phyloP scores from a whole-genome alignment of 208 protist genomes.

The Trypanosoma vivax region DNA sequence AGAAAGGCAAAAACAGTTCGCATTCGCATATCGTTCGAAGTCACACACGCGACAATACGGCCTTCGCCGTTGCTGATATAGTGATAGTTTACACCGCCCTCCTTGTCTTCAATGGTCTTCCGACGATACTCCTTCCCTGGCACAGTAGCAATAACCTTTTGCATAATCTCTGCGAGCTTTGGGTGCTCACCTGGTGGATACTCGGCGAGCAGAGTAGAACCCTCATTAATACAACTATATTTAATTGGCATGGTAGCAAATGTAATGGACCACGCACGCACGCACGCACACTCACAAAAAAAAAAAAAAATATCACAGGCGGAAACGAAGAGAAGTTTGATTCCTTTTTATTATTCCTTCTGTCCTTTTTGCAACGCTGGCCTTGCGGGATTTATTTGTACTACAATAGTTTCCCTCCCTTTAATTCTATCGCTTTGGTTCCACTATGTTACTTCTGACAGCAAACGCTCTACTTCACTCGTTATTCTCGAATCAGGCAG shows the following conservation, averaged over 20 bases:
- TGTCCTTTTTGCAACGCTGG: too few species aligned
- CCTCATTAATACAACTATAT: conserved; percentile 89
- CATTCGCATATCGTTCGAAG: conserved; percentile 85
- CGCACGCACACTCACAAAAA: too few species aligned
- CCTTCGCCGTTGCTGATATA: conserved; percentile 90
- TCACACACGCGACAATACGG: conserved; percentile 81
- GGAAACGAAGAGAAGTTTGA: too few species aligned
- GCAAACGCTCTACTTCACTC: too few species aligned
- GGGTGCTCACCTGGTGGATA: conserved; percentile 69
- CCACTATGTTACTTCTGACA: too few species aligned
- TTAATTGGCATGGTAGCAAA: conserved; percentile 67
- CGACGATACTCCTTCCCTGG: conserved; percentile 79
- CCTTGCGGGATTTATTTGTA: too few species aligned
- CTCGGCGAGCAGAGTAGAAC: conserved; percentile 68
- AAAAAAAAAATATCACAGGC: too few species aligned
- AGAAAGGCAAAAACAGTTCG: conserved; percentile 88
- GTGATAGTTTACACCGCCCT: conserved; percentile 87
- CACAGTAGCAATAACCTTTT: conserved; percentile 85
- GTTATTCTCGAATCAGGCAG: too few species aligned
- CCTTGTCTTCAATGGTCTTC: conserved; percentile 87
- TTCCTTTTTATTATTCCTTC: too few species aligned
- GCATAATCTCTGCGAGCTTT: conserved; percentile 76
- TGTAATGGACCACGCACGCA: neutral
- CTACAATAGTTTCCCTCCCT: too few species aligned
- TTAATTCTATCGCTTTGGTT: too few species aligned